A percentile compares a stretch with the other conserved stretches of the same genome.
Evolutionary conservation across 768 basidiomycete species (phyloP).

Genomic region (Tricholoma sp.): DNA sequence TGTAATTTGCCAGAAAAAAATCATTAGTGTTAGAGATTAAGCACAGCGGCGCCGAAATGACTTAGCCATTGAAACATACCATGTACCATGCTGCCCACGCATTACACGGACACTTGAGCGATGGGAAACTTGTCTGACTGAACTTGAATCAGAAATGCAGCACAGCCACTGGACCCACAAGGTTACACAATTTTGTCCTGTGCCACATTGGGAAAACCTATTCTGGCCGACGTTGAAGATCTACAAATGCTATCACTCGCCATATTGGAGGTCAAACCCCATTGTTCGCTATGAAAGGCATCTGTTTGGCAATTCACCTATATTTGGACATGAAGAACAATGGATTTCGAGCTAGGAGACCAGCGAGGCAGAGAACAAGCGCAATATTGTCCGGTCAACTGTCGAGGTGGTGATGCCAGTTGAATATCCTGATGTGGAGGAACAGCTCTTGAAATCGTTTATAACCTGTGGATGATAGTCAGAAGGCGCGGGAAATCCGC

Average conservation of each 20-base stretch:
- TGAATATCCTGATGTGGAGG: slow-evolving; percentile 2
- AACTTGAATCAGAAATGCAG: slow-evolving; percentile 21
- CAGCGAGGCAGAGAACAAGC: background rate
- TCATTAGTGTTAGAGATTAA: background rate
- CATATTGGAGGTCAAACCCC: slow-evolving; percentile 9
- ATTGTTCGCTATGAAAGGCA: slow-evolving; percentile 27
- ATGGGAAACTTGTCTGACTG: background rate
- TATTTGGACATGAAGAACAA: slow-evolving; percentile 16
- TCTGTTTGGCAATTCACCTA: slow-evolving; percentile 1
- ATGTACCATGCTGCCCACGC: background rate
- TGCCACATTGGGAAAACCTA: slow-evolving; percentile 6
- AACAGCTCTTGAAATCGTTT: slow-evolving; percentile 7
- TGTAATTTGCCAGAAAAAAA: background rate
- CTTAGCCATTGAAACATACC: background rate
- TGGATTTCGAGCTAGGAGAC: slow-evolving; percentile 6
- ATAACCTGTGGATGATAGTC: slow-evolving; percentile 12
- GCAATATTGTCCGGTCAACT: background rate
- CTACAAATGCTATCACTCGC: slow-evolving; percentile 2
- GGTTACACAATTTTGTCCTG: slow-evolving; percentile 30
- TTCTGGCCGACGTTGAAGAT: slow-evolving; percentile 11
- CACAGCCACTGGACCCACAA: slow-evolving; percentile 41
- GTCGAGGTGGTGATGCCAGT: background rate
- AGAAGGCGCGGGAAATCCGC: slow-evolving; percentile 32
- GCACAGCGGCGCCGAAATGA: background rate
- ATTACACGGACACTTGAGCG: too few species aligned